Evolutionary conservation across 2,329 filamentous ascomycete species (phyloP), one percentile per base, ranked within the genome.

Genomic region (Alternaria ventricosa): DNA sequence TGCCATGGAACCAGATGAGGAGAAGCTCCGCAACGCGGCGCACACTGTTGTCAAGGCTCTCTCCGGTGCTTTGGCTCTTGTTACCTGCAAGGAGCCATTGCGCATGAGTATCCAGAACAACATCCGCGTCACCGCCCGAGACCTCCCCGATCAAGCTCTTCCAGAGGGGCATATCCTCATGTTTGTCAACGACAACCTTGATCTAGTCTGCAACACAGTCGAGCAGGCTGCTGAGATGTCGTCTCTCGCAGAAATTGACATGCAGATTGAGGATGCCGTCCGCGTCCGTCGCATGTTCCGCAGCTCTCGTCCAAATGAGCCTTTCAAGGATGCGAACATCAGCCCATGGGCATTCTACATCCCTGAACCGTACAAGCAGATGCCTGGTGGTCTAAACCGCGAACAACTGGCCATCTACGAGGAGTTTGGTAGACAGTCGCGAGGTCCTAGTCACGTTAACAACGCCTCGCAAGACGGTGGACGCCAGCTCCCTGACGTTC

Each of bases 91-190:
- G 81, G 96, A 99, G 79, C 96, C 96, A 15, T 85, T 99, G 15
- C 90, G 96, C 64, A 96, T 96, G 79, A 98, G 96, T 82, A 97
- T 99, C 80, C 96, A 92, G 57, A 99, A 98, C 81, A 97, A 98
- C 77, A 94, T 99, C 79, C 91, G 96, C n/a, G 87, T 97, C 41
- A 89, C 93, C 57, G 91, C 93, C 57, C 84, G 87, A 61, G 87
- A 87, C 55, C 82, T 88, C 44, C 86, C 86, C 3, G 86, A 89
- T 57, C 88, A 90, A 71, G 92, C 92, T 15, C 87, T 99, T 65
- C 93, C 96, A 0, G 96, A 99, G 81, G 96, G 96, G 7, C 92
- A 96, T 30, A 96, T 99, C 65, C 88, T 98, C 60, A 97, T 99
- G 93, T 98, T 96, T 80, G 95, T 99, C 65, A 99, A 98, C 79